Conservation (phyloP, 768 basidiomycete species). For the Podaxis rugospora region DNA sequence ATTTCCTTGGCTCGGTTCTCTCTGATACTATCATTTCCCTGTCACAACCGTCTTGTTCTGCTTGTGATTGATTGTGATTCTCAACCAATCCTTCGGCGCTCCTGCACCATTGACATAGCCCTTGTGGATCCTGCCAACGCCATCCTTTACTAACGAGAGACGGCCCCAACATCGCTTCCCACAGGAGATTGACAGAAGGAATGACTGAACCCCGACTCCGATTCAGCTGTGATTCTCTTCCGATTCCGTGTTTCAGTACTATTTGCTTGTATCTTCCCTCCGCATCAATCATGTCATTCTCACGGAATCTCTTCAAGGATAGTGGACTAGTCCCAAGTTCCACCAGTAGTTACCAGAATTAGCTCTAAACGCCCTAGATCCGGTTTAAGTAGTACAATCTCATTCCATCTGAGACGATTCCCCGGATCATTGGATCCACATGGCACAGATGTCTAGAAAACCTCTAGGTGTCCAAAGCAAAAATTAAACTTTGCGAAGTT, state of each 20-base stretch:
- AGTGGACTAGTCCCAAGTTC: too few species aligned
- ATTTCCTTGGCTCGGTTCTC: background rate
- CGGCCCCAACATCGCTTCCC: background rate
- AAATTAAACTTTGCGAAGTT: too few species aligned
- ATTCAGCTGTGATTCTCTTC: background rate
- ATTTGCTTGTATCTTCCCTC: background rate
- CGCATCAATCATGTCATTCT: background rate
- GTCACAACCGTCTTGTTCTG: background rate
- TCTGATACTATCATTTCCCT: background rate
- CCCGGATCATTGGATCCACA: background rate
- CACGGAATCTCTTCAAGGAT: background rate
- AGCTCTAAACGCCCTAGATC: too few species aligned
- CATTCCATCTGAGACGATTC: background rate
- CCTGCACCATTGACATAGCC: background rate
- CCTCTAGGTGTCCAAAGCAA: too few species aligned
- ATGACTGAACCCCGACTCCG: background rate
- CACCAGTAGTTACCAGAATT: too few species aligned
- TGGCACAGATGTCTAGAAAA: background rate
- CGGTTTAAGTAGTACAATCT: background rate
- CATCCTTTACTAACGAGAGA: background rate
- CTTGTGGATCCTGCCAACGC: background rate
- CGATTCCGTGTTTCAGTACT: background rate
- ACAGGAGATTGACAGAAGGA: background rate
- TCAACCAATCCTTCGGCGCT: background rate
- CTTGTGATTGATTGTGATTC: constrained; percentile 2